Evolutionary conservation across 345 rosid genomes (phyloP).

Genomic region (Litchi chinensis): DNA sequence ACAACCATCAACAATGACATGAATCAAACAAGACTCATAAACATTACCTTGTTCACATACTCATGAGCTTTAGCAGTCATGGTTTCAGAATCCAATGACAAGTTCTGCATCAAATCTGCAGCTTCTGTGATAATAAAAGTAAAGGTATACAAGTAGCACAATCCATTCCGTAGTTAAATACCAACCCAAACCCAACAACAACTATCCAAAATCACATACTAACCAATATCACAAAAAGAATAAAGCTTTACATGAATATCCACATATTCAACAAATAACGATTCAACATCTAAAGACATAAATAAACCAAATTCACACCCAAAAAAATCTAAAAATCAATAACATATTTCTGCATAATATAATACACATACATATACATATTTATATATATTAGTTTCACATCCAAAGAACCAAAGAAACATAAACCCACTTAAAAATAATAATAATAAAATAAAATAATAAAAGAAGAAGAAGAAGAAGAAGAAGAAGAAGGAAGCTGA

Average conservation of each 20-base stretch:
- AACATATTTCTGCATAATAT: background rate
- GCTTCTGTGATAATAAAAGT: constrained; percentile 46
- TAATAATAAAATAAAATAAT: too few species aligned
- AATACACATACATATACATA: background rate
- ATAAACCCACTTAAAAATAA: background rate
- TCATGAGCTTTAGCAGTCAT: constrained; percentile 39
- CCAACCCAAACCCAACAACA: background rate
- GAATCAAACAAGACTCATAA: background rate
- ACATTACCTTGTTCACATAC: constrained; percentile 44
- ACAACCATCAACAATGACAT: background rate
- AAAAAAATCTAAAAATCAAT: background rate
- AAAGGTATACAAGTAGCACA: constrained; percentile 35
- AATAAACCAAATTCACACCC: background rate
- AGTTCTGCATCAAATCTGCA: constrained; percentile 57
- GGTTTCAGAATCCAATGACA: constrained; percentile 57
- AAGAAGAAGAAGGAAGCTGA: background rate
- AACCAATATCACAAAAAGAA: background rate
- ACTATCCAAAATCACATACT: constrained; percentile 1
- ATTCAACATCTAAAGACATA: background rate
- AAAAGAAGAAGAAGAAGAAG: too few species aligned
- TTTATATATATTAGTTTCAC: too few species aligned
- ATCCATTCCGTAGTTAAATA: background rate
- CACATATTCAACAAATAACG: background rate
- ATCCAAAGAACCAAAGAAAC: background rate
- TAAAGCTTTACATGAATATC: background rate